Base-by-base conservation (phyloP, 2,329 filamentous ascomycete species). In the Fusarium tuaranense region DNA sequence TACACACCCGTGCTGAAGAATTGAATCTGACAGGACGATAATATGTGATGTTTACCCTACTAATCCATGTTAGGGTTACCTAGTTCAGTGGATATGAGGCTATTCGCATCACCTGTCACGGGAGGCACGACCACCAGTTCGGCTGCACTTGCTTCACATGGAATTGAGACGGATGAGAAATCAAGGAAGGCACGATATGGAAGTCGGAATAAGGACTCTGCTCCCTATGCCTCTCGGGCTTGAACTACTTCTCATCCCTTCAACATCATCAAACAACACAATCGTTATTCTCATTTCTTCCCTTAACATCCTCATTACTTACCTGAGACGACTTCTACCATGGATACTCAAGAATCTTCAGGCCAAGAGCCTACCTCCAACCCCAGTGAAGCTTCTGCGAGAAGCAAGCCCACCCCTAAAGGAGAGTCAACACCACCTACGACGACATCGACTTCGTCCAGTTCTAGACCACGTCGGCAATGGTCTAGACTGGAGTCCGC, bases 1-100 rank as follows among this genome's bases (percentile, higher is more conserved):
- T 67, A 70, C 32, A 70, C 46, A 48, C 64, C 63, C 36, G 48
- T 20, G 27, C 27, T 53, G 48, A 53, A 32, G 48, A 51, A 25
- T 25, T 18, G 25, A 53, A 30, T 20, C 7, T n/a, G 14, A 20
- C 48, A 3, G 10, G 48, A 14, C 27, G 32, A 32, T 53, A 5
- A 32, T n/a, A n/a, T 53, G 18, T 32, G 27, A 53, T 20, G 27
- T 53, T n/a, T n/a, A n/a, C n/a, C n/a, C n/a, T n/a, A n/a, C n/a
- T n/a, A n/a, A n/a, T n/a, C n/a, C n/a, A n/a, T 53, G 27, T 27
- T 48, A 27, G 16, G 46, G 16, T 30, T 51, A 27, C 27, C 27
- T 8, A 30, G 10, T 30, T 30, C 9, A 12, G 46, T 53, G 14
- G 2, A n/a, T 32, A 27, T 4, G 48, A 53, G 18, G 48, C 12